phyloP scores from a whole-genome alignment of 768 basidiomycete species.

The Trametes punicea region DNA sequence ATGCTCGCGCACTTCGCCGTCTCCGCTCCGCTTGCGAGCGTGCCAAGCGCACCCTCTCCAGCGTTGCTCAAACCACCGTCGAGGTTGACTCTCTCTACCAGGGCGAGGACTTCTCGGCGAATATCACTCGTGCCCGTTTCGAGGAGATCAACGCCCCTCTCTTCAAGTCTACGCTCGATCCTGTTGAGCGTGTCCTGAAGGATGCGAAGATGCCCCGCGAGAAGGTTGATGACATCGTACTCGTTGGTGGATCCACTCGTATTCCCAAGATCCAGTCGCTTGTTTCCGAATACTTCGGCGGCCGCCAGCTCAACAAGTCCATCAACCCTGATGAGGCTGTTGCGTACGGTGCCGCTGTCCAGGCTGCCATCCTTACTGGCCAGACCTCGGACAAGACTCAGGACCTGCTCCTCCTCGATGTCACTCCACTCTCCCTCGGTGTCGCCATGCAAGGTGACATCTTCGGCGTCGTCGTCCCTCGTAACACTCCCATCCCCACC shows the following conservation, averaged over 20 bases:
- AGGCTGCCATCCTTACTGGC: constrained; percentile 97
- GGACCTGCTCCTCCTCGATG: constrained; percentile 97
- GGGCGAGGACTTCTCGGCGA: constrained; percentile 98
- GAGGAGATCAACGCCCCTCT: constrained; percentile 96
- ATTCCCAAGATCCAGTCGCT: constrained; percentile 99
- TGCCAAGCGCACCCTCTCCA: constrained; percentile 98
- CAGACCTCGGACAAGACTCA: constrained; percentile 99
- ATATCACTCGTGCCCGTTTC: constrained; percentile 99
- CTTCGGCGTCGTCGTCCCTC: constrained; percentile 98
- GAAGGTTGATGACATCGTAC: constrained; percentile 98
- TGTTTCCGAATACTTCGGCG: constrained; percentile 98
- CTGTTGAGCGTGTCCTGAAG: constrained; percentile 98
- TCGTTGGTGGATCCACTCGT: constrained; percentile 99
- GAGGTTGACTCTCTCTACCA: constrained; percentile 99
- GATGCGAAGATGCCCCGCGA: constrained; percentile 97
- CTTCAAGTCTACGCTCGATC: constrained; percentile 98
- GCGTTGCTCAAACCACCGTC: constrained; percentile 97
- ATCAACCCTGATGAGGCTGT: constrained; percentile 99
- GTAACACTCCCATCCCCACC: constrained; percentile 99
- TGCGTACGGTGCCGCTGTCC: constrained; percentile 99
- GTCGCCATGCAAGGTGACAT: constrained; percentile 99
- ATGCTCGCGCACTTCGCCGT: constrained; percentile 94
- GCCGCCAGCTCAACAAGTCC: constrained; percentile 98
- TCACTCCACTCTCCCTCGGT: constrained; percentile 97
- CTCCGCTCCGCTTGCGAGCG: constrained; percentile 97